A percentile compares a stretch with the other conserved stretches of the same genome.
These are phyloP conservation scores for Saprolegnia diclina DNA, from an alignment of 352 stramenopile species.

Conservation along the genomic window DNA sequence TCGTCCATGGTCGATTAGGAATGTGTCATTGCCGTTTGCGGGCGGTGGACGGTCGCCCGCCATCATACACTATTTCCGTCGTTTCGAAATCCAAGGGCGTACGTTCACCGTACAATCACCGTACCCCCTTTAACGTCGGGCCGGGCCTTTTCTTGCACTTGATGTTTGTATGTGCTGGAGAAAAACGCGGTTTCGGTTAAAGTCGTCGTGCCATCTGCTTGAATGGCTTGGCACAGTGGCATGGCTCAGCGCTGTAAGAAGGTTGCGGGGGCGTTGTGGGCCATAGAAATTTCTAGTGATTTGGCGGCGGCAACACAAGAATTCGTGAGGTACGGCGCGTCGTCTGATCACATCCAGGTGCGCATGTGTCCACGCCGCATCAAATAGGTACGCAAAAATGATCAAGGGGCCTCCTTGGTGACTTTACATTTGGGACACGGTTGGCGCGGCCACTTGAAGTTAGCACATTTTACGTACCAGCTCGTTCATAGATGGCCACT, in stretches of 20 bases:
- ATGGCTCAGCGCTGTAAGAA: slow-evolving; percentile 10
- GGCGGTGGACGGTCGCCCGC: too few relatives aligned
- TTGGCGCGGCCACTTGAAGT: neutral
- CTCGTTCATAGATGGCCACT: too few relatives aligned
- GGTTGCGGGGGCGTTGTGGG: neutral
- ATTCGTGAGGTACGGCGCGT: neutral
- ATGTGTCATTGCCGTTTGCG: too few relatives aligned
- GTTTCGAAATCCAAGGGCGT: too few relatives aligned
- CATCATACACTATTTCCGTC: too few relatives aligned
- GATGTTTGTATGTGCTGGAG: neutral
- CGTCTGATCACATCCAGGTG: neutral
- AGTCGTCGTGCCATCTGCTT: neutral
- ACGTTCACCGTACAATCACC: too few relatives aligned
- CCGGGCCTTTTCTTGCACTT: neutral
- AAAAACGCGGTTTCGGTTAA: too few relatives aligned
- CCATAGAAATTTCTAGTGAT: slow-evolving; percentile 23
- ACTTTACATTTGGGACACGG: neutral
- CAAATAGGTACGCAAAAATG: neutral
- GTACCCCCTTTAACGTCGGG: too few relatives aligned
- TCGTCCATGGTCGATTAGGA: too few relatives aligned
- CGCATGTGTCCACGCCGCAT: neutral
- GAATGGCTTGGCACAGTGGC: neutral
- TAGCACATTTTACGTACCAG: neutral
- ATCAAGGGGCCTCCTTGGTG: neutral
- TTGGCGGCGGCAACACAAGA: neutral